Conservation (phyloP, 768 basidiomycete species). For the Tylopilus intermedius region DNA sequence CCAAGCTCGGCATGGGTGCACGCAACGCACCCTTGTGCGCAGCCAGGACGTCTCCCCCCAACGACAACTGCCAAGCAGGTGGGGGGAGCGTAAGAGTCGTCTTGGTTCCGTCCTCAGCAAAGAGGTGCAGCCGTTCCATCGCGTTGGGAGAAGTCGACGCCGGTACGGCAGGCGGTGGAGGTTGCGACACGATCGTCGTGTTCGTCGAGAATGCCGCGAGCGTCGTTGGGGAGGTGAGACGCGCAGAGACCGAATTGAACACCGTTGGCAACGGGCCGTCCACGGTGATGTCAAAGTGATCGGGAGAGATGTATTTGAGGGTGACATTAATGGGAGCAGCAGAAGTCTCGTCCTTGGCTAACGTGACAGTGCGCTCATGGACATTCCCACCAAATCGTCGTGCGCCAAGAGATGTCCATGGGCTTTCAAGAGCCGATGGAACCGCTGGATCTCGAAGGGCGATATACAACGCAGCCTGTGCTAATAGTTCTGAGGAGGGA, state of each 20-base stretch:
- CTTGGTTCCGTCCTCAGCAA: conserved; percentile 53
- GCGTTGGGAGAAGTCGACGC: conserved; percentile 51
- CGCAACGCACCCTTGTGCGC: conserved; percentile 61
- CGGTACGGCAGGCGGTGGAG: conserved; percentile 47
- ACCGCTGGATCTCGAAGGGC: conserved; percentile 55
- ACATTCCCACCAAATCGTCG: conserved; percentile 76
- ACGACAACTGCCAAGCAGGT: conserved; percentile 64
- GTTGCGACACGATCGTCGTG: conserved; percentile 75
- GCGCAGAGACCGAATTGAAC: conserved; percentile 52
- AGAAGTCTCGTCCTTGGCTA: conserved; percentile 54
- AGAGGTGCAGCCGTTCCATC: conserved; percentile 75
- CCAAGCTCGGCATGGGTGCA: conserved; percentile 90
- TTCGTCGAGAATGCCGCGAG: conserved; percentile 45
- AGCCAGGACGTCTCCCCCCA: conserved; percentile 54
- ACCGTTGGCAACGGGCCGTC: conserved; percentile 25
- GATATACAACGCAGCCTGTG: conserved; percentile 76
- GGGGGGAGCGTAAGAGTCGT: conserved; percentile 63
- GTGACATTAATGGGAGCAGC: conserved; percentile 35
- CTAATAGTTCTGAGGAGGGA: conserved; percentile 61
- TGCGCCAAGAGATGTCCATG: conserved; percentile 68
- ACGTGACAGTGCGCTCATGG: conserved; percentile 54
- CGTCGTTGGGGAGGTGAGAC: conserved; percentile 49
- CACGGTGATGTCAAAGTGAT: conserved; percentile 53
- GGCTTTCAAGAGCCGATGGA: conserved; percentile 36
- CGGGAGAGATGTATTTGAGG: conserved; percentile 39